Evolutionary conservation across 2,329 filamentous ascomycete genomes (phyloP), one percentile per base, ranked within the genome.

Genomic region (Ascochyta clinopodiicola): DNA sequence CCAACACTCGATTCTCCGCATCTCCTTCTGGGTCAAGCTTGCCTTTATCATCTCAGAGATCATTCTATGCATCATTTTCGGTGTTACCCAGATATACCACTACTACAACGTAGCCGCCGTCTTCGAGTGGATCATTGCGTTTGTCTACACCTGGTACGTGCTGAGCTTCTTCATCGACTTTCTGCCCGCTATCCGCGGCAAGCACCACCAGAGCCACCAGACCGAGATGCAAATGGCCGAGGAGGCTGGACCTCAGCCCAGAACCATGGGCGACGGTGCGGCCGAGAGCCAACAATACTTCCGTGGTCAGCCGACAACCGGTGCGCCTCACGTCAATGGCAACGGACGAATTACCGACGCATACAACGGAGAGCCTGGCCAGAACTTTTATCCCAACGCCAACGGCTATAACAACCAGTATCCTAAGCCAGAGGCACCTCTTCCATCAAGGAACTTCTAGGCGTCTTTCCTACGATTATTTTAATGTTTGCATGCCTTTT

Each of bases 121-220:
- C 47, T 75, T 97, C 29, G 94, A 98, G 78, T 89, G 86, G 86
- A 74, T 86, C 57, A 86, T 97, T 61, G 86, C 92, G 29, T 87
- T 96, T 70, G 82, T 96, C 70, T 97, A 93, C 78, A 91, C 90
- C 48, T 89, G 93, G 70, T 98, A 96, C 78, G 82, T 96, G 58
- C 84, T 94, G 60, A 92, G 89, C 58, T 98, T 96, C 80, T 84
- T 89, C 69, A 82, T 97, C 72, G 94, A 99, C 77, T 86, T 99
- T 44, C 82, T 90, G 61, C 95, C 95, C 0, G 91, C 91, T 10
- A 80, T 89, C 2, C 80, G 84, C 59, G 89, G 86, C 10, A 85
- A 83, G 61, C 72, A 78, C 62, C 72, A 75, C 57, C 70, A 78
- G 55, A 70, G 67, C 49, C 56, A 62, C 46, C 65, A 71, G 53